Evolutionary conservation across 805 yeast species (phyloP), one percentile per base, ranked within the genome.

Genomic region (Yamadazyma takamatsuzukensis): DNA sequence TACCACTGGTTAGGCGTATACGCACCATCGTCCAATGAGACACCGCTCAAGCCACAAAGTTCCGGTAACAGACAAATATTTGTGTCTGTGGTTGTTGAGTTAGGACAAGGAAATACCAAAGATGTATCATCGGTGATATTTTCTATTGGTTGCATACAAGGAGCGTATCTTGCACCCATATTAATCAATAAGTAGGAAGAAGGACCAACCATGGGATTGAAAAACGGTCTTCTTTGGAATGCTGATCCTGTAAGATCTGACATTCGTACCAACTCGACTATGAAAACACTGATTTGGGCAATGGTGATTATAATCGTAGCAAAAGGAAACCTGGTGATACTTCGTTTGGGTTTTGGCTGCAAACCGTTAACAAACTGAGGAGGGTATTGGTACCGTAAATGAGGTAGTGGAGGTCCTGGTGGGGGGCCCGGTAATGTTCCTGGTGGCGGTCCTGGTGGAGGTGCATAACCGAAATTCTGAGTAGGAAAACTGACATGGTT

Each of bases 161-260:
- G 86, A 2, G 72, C 68, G 51, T 78, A 82, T 18, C 88, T 53
- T 3, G 86, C 80, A 2, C 89, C 89, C 72, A 78, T 71, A 44
- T 77, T 73, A 36, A 82, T 79, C 48, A 76, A 68, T 1, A 80
- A 61, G 45, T 79, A 79, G 0, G 80, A 59, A 2, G 86, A 79
- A 9, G 89, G 89, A 1, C 89, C 89, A 16, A 82, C 51, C 88
- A 82, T 81, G 5, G 88, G 89, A 50, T 82, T 82, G 62, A 82
- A 78, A 40, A 76, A 72, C 4, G 89, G 89, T 44, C 77, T 54
- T 0, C 84, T 77, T 49, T 78, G 85, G 39, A 82, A 70, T 3
- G 81, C 76, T 11, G 73, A 66, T 2, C 85, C 84, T 0, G 88
- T 81, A 26, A 74, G 59, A 5, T 51, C 45, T 5, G 76, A 70